Evolutionary conservation across 2,329 filamentous ascomycete species (phyloP).

Genomic region (Dactylonectria macrodidyma): DNA sequence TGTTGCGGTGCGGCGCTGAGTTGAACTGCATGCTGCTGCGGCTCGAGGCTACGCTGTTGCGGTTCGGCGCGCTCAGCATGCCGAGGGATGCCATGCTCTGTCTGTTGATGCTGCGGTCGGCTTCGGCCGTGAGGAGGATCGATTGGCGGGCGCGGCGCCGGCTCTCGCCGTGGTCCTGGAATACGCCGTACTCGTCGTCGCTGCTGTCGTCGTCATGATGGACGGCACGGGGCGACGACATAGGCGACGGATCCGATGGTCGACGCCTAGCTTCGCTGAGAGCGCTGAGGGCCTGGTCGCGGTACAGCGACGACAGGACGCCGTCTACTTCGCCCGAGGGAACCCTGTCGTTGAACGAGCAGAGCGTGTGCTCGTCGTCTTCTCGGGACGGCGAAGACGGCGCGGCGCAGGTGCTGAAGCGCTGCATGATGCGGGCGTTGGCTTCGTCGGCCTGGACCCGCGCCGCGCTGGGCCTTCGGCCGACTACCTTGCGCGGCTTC

Average conservation of each 20-base stretch:
- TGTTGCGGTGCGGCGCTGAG: not conserved
- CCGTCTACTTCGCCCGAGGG: constrained; percentile 31
- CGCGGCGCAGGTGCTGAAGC: constrained; percentile 6
- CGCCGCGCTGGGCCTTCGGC: constrained; percentile 28
- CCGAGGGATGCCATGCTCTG: not conserved
- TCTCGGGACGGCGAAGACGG: not conserved
- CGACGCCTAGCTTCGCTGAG: constrained; percentile 9
- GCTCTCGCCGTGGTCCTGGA: constrained; percentile 35
- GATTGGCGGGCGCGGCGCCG: constrained; percentile 12
- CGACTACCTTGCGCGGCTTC: not conserved
- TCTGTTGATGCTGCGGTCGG: constrained; percentile 1
- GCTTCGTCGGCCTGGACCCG: constrained; percentile 41
- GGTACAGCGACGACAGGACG: constrained; percentile 32
- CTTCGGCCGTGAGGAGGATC: constrained; percentile 11
- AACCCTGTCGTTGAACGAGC: constrained; percentile 37
- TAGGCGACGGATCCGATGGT: no score
- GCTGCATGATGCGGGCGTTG: constrained; percentile 22
- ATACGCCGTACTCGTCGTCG: constrained; percentile 43
- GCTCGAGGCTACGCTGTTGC: not conserved
- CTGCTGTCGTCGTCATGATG: constrained; percentile 8
- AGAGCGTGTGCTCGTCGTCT: constrained; percentile 37
- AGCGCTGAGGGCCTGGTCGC: constrained; percentile 37
- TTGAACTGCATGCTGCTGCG: not conserved
- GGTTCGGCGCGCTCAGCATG: not conserved
- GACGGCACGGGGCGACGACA: constrained; percentile 14